Percentiles rank a stretch among this genome's conserved stretches.
Conservation (phyloP, 768 basidiomycete genomes). For the Omphalotus guepiniiformis region DNA sequence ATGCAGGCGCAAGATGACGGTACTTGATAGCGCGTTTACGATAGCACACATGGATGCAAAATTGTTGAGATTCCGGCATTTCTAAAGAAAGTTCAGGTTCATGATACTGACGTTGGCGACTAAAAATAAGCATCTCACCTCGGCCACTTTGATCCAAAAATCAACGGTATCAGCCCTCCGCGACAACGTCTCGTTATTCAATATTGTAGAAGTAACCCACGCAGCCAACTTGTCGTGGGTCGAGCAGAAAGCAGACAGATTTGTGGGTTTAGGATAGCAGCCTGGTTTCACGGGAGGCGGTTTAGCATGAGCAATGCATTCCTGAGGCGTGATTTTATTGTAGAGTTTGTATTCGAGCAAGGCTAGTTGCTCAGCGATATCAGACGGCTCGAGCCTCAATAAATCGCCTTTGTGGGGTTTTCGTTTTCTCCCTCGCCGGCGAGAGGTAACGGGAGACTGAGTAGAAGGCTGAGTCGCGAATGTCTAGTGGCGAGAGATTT, state of each 20-base stretch:
- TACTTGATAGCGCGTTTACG: slow-evolving; percentile 56
- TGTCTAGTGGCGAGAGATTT: slow-evolving; percentile 29
- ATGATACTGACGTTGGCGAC: too few species aligned
- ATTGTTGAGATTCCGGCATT: slow-evolving; percentile 61
- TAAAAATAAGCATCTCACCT: slow-evolving; percentile 54
- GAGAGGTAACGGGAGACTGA: slow-evolving; percentile 21
- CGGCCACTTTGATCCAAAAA: slow-evolving; percentile 75
- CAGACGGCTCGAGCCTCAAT: slow-evolving; percentile 57
- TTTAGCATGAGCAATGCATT: slow-evolving; percentile 67
- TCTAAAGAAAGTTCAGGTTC: slow-evolving; percentile 43
- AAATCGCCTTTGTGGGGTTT: slow-evolving; percentile 58
- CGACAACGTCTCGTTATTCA: slow-evolving; percentile 45
- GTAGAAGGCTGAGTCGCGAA: slow-evolving; percentile 28
- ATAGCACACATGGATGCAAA: slow-evolving; percentile 67
- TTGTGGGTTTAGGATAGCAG: slow-evolving; percentile 22
- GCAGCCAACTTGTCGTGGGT: slow-evolving; percentile 58
- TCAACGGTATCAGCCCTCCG: slow-evolving; percentile 59
- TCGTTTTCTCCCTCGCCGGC: slow-evolving; percentile 39
- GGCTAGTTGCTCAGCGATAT: slow-evolving; percentile 80
- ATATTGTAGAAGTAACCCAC: slow-evolving; percentile 66
- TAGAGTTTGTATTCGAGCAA: slow-evolving; percentile 70
- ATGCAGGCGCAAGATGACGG: slow-evolving; percentile 50
- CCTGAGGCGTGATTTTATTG: slow-evolving; percentile 60
- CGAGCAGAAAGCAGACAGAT: slow-evolving; percentile 39
- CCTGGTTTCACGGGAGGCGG: slow-evolving; percentile 32